Evolutionary conservation across 2,329 filamentous ascomycete species (phyloP).

Genomic region (Epichloe glyceriae): DNA sequence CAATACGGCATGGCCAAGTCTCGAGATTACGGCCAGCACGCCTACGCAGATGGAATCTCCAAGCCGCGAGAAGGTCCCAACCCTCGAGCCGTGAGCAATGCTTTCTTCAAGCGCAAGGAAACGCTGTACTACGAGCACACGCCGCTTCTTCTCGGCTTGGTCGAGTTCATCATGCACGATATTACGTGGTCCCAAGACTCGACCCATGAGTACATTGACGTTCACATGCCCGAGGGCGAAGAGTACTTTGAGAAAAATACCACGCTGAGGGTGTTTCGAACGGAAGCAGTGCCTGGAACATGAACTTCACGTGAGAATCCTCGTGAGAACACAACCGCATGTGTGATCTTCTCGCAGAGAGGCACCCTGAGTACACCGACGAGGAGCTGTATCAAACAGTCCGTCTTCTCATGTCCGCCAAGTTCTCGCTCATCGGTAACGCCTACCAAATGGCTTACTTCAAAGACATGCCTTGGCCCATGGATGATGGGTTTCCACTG

Average conservation of each 20-base stretch:
- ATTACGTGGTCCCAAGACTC: not conserved
- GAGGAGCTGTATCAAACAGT: not conserved
- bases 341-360: not conserved
- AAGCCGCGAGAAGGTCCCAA: not conserved
- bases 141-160: not conserved
- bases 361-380: not conserved
- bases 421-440: not conserved
- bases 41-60: not conserved
- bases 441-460: not conserved
- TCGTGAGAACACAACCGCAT: not conserved
- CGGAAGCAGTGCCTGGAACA: not conserved
- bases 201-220: not conserved
- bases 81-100: not conserved
- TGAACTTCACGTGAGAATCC: not conserved
- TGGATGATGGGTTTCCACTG: not conserved
- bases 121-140: not conserved
- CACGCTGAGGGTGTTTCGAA: not conserved
- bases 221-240: not conserved
- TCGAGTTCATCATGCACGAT: not conserved
- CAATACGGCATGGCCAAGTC: not conserved
- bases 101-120: not conserved
- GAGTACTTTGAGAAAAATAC: not conserved
- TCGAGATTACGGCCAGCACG: not conserved
- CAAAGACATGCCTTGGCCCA: not conserved
- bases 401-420: not conserved